Evolutionary conservation across 2,329 filamentous ascomycete species (phyloP).

Genomic region (Proliferodiscus dingleyae): DNA sequence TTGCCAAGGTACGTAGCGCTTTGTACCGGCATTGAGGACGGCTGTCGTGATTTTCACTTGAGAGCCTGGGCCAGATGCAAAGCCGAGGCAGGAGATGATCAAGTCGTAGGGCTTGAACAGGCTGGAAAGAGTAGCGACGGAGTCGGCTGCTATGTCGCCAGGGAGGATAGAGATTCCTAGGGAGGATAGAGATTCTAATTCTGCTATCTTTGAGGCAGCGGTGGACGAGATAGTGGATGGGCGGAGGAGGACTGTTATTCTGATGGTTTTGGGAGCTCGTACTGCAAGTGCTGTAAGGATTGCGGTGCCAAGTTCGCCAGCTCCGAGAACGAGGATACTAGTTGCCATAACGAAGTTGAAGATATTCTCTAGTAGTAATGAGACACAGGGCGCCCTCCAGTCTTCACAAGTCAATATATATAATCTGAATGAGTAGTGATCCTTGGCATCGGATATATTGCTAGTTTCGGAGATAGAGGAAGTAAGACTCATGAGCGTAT

Average conservation of each 20-base stretch:
- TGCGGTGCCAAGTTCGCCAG: constrained; percentile 59
- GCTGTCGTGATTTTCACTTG: constrained; percentile 55
- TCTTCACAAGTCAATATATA: too few species aligned
- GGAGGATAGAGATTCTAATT: constrained; percentile 35
- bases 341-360: not conserved
- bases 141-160: constrained; percentile 31
- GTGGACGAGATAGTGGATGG: constrained; percentile 39
- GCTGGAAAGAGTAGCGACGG: constrained; percentile 35
- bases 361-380: too few species aligned
- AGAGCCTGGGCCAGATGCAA: constrained; percentile 48
- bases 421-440: too few species aligned
- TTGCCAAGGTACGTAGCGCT: constrained; percentile 65
- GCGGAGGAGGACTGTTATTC: constrained; percentile 52
- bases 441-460: too few species aligned
- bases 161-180: constrained; percentile 19
- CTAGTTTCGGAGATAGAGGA: too few species aligned
- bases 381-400: too few species aligned
- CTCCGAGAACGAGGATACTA: constrained; percentile 56
- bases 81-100: constrained; percentile 58
- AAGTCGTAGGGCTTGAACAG: constrained; percentile 46
- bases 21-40: constrained; percentile 44
- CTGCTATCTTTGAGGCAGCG: constrained; percentile 39
- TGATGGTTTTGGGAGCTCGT: constrained; percentile 38
- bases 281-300: constrained; percentile 46
- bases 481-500: too few species aligned